Conservation (phyloP, 148 eudicot species). For the Euryodendron excelsum region DNA sequence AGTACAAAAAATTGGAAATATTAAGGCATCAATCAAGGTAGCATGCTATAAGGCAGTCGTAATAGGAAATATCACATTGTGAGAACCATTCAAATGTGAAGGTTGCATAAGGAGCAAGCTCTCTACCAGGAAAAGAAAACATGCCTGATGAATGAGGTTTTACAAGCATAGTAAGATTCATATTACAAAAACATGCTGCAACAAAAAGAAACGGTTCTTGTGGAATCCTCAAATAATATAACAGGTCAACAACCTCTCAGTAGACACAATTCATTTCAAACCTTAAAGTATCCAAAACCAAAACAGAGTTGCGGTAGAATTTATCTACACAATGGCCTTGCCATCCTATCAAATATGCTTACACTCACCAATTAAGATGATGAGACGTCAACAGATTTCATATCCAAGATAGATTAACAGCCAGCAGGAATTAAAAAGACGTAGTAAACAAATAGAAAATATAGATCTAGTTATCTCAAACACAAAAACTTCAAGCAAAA, state of each 20-base stretch:
- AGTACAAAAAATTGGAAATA: no score
- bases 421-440: no score
- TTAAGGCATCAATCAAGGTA: background rate
- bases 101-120: background rate
- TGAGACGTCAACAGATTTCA: background rate
- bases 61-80: background rate
- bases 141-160: background rate
- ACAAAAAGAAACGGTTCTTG: background rate
- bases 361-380: background rate
- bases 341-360: background rate
- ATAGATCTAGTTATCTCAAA: no score
- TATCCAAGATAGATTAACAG: no score
- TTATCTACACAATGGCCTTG: no score
- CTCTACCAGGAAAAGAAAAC: background rate
- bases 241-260: no score
- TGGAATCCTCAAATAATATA: no score
- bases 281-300: no score
- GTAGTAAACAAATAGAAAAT: no score
- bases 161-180: background rate
- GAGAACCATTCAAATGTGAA: background rate
- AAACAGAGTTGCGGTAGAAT: no score
- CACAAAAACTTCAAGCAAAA: background rate
- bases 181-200: background rate
- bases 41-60: background rate
- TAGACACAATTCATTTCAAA: no score